Base-by-base conservation (phyloP, 2,329 filamentous ascomycete species). In the Diaporthe helianthi region DNA sequence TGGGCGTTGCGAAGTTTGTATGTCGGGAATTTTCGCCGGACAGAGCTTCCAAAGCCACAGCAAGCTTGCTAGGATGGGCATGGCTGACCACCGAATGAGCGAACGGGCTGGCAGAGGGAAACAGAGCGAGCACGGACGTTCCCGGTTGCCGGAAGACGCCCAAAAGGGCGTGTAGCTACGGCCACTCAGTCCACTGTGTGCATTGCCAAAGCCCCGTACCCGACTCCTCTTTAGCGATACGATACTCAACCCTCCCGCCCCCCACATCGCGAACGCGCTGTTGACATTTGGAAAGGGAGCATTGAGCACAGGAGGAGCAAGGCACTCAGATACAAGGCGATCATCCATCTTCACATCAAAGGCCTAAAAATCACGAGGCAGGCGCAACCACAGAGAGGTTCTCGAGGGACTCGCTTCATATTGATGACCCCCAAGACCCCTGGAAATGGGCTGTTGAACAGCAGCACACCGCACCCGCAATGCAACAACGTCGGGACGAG, bases 401-500 rank as follows among this genome's bases (percentile, higher is more conserved):
- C 10, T 29, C 17, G 19, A 26, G 31, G 41, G 46, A 38, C 22
- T 49, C 24, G 5, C 22, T 19, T 29, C 41, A 17, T 41, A 24
- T 47, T 49, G 31, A 19, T 60, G 65, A 58, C 10, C 33, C n/a
- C 41, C 22, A 19, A 44, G 51, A 69, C 24, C 41, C 79, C 80
- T 78, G 81, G 83, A 79, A 69, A 87, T 87, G 85, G 82, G 83
- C 80, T 55, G 51, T 76, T 80, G 76, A 77, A 75, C 76, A 78
- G 75, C 63, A 41, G 77, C 72, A 63, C 58, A 63, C 58, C 58
- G 58, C 44, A 77, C 72, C 80, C 80, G 82, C 77, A 74, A 91
- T 91, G 85, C 89, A 91, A 83, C 91, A 94, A 86, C 92, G 94
- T 76, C 92, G 93, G 84, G 94, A 97, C 85, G 96, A 99, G 85